Evolutionary conservation across 148 eudicot species (phyloP).

Genomic region (Rhododendron vialii): DNA sequence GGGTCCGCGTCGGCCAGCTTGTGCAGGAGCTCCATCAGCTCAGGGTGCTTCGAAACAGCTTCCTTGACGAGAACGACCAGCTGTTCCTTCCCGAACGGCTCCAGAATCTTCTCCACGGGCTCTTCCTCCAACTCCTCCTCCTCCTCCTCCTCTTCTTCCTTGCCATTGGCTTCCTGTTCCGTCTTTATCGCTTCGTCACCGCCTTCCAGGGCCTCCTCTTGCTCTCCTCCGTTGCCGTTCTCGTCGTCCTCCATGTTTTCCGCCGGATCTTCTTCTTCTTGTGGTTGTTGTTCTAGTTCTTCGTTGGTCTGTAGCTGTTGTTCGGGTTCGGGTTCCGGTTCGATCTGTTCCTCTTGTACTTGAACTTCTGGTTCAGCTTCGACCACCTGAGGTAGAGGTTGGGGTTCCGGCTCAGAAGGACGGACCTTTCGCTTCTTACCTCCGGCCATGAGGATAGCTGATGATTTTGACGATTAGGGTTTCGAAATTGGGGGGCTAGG

Average conservation of each 20-base stretch:
- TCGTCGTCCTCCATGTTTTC: constrained; percentile 21
- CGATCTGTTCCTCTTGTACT: not conserved
- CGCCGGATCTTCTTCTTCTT: not conserved
- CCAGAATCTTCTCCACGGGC: constrained; percentile 61
- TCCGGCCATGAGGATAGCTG: not conserved
- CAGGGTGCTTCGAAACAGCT: constrained; percentile 50
- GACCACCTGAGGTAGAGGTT: not conserved
- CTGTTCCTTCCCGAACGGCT: constrained; percentile 82
- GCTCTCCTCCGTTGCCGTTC: constrained; percentile 23
- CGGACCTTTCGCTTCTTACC: not conserved
- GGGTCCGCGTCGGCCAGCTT: constrained; percentile 71
- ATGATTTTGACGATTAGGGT: not conserved
- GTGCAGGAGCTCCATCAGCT: constrained; percentile 37
- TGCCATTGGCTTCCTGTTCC: constrained; percentile 11
- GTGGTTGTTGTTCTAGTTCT: not conserved
- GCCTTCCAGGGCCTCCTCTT: constrained; percentile 15
- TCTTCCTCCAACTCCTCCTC: constrained; percentile 52
- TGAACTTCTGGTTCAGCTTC: constrained; percentile 6
- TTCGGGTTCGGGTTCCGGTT: not conserved
- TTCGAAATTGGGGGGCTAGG: not conserved
- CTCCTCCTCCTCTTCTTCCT: constrained; percentile 6
- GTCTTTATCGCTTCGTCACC: not conserved
- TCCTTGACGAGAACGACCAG: constrained; percentile 40
- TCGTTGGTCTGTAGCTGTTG: not conserved
- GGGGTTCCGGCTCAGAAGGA: not conserved